A percentile compares a stretch with the other conserved stretches of the same genome.
Evolutionary conservation across 495 filamentous ascomycete genomes (phyloP).

Genomic region (Apodospora peruviana): DNA sequence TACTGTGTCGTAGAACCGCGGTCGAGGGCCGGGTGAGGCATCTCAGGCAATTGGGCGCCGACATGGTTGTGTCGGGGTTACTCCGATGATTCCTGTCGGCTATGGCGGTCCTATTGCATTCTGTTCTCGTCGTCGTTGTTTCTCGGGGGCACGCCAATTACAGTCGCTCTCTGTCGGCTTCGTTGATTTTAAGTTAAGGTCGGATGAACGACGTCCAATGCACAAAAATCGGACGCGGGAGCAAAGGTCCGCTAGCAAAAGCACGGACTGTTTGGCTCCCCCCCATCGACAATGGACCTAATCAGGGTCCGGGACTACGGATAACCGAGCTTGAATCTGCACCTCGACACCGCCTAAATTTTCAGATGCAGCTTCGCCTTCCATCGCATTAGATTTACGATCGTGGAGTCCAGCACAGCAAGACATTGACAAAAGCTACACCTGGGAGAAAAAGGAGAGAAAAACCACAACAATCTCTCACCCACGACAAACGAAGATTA

Average conservation of each 20-base stretch:
- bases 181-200: neutral
- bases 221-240: conserved; percentile 18
- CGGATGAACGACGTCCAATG: neutral
- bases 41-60: conserved; percentile 61
- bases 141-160: conserved; percentile 15
- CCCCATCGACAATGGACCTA: conserved; percentile 8
- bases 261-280: too few relatives aligned
- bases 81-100: conserved; percentile 7
- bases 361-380: conserved; percentile 12
- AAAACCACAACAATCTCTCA: neutral
- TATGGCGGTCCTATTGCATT: conserved; percentile 20
- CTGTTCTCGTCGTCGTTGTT: conserved; percentile 10
- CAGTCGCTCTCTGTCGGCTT: conserved; percentile 4
- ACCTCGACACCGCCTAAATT: conserved; percentile 26
- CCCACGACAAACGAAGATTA: neutral
- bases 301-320: conserved; percentile 7
- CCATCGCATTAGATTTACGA: too few relatives aligned
- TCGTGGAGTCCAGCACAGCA: too few relatives aligned
- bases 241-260: conserved; percentile 2
- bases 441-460: too few relatives aligned
- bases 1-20: conserved; percentile 20
- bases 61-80: conserved; percentile 47
- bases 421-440: too few relatives aligned
- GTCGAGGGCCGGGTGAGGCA: conserved; percentile 56
- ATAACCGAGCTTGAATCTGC: conserved; percentile 11